Evolutionary conservation across 352 stramenopile genomes (phyloP).

Genomic region (Phytophthora cajani): DNA sequence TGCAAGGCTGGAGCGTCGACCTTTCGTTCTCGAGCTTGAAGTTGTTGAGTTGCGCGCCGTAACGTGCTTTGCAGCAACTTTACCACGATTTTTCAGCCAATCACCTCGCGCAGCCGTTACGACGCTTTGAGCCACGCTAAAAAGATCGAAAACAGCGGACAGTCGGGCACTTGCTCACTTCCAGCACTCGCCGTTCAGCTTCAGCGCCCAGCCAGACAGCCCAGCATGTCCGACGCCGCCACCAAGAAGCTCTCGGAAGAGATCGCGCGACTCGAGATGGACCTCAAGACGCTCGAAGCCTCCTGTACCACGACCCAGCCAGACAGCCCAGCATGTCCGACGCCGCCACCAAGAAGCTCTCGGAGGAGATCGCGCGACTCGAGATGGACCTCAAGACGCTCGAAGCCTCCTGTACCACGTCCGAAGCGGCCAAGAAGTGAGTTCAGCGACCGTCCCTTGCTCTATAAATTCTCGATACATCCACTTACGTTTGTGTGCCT

Average conservation of each 20-base stretch:
- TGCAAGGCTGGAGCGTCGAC: background rate
- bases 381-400: constrained; percentile 85
- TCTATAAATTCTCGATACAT: background rate
- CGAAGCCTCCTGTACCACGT: constrained; percentile 78
- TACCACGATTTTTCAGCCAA: background rate
- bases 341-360: constrained; percentile 79
- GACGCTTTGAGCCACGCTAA: background rate
- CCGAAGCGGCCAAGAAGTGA: constrained; percentile 83
- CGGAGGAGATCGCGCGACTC: constrained; percentile 79
- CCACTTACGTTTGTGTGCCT: constrained; percentile 4
- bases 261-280: constrained; percentile 77
- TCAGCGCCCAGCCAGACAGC: background rate
- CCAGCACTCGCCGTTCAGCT: background rate
- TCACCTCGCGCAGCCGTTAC: background rate
- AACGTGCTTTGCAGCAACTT: background rate
- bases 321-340: constrained; percentile 52
- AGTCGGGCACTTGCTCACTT: background rate
- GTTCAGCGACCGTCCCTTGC: constrained; percentile 4
- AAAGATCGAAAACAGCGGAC: constrained; percentile 4
- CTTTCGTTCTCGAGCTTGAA: background rate
- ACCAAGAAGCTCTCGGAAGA: constrained; percentile 85
- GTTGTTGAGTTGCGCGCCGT: background rate
- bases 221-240: constrained; percentile 62
- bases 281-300: constrained; percentile 82
- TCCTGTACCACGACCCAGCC: constrained; percentile 82